Evolutionary conservation across 2,329 filamentous ascomycete genomes (phyloP).

Genomic region (Monilinia fructicola): DNA sequence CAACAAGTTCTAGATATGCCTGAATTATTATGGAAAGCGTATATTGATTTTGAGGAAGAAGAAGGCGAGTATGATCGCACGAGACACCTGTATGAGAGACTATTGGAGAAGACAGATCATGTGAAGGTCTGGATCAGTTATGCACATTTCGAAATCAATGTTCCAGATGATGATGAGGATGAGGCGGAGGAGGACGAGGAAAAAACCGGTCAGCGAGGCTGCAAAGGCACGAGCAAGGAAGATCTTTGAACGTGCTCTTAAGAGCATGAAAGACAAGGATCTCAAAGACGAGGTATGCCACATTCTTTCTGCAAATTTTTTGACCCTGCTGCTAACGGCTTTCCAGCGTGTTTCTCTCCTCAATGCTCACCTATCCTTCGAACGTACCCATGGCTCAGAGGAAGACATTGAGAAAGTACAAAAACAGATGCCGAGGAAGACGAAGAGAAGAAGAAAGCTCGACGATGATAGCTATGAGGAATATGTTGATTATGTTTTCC

Average conservation of each 20-base stretch:
- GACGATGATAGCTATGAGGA: constrained; percentile 95
- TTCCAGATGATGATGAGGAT: constrained; percentile 71
- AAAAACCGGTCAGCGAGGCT: constrained; percentile 70
- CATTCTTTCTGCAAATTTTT: background rate
- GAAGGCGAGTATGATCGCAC: constrained; percentile 87
- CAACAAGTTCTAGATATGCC: constrained; percentile 93
- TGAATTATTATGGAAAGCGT: constrained; percentile 94
- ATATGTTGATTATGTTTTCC: constrained; percentile 96
- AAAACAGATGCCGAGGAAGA: constrained; percentile 88
- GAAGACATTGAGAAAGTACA: constrained; percentile 80
- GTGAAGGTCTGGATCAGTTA: constrained; percentile 99
- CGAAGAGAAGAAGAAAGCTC: constrained; percentile 87
- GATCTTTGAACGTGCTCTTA: constrained; percentile 83
- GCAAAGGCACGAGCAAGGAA: constrained; percentile 80
- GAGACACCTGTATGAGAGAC: constrained; percentile 79
- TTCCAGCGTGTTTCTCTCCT: constrained; percentile 76
- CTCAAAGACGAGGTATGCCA: constrained; percentile 75
- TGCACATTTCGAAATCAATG: constrained; percentile 96
- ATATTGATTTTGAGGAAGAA: constrained; percentile 98
- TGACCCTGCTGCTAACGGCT: constrained; percentile 39
- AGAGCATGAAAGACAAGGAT: constrained; percentile 82
- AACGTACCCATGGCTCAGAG: constrained; percentile 74
- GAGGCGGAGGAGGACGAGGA: constrained; percentile 56
- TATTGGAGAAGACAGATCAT: constrained; percentile 93
- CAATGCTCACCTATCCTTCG: constrained; percentile 90